Evolutionary conservation across 495 filamentous ascomycete genomes (phyloP).

Genomic region (Trypethelium eluteriae): DNA sequence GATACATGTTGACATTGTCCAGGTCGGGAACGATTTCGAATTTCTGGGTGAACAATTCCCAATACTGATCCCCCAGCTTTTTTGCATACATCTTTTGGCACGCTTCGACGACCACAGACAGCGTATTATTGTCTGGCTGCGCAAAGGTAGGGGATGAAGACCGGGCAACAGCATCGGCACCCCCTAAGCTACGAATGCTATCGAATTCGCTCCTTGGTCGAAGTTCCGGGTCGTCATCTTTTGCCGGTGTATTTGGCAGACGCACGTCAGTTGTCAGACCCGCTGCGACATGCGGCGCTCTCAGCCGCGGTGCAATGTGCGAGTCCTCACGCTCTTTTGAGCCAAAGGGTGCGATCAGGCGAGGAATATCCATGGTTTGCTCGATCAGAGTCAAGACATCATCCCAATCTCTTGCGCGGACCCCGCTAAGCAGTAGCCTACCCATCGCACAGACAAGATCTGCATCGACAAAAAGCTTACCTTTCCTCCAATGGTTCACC

Average conservation of each 20-base stretch:
- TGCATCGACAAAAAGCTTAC: constrained; percentile 62
- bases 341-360: constrained; percentile 36
- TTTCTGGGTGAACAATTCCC: constrained; percentile 56
- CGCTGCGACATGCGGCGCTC: constrained; percentile 17
- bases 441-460: constrained; percentile 70
- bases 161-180: constrained; percentile 5
- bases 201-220: constrained; percentile 19
- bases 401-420: constrained; percentile 52
- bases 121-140: constrained; percentile 54
- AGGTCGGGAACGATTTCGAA: constrained; percentile 59
- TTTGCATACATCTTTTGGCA: constrained; percentile 47
- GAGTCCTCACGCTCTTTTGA: constrained; percentile 19
- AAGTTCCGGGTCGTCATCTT: constrained; percentile 8
- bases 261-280: constrained; percentile 16
- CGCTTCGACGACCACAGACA: constrained; percentile 60
- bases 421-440: constrained; percentile 54
- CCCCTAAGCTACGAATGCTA: not conserved
- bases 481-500: constrained; percentile 59
- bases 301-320: constrained; percentile 25
- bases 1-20: constrained; percentile 55
- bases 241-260: not conserved
- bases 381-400: constrained; percentile 64
- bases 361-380: constrained; percentile 67
- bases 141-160: constrained; percentile 38
- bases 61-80: constrained; percentile 55